These are phyloP conservation scores for Pythium folliculosum DNA, from an alignment of 352 stramenopile genomes.

Conservation along the genomic window DNA sequence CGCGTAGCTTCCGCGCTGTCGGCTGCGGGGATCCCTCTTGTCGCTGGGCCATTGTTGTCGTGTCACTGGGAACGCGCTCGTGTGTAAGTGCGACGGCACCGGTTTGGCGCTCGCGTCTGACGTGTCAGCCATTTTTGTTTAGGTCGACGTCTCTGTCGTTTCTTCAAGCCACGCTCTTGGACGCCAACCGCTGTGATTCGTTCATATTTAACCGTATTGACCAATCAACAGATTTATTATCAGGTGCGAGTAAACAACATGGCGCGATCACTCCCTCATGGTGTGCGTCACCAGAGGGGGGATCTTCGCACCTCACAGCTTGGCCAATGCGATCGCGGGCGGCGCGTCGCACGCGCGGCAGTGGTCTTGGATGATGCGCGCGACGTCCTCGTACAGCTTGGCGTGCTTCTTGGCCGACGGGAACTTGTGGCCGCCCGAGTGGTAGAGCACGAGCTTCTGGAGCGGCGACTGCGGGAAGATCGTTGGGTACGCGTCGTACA, in stretches of 20 bases:
- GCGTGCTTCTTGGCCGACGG: conserved; percentile 52
- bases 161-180: conserved; percentile 2
- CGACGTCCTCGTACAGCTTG: conserved; percentile 34
- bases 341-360: conserved; percentile 18
- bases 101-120: not conserved
- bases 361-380: conserved; percentile 26
- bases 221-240: conserved; percentile 3
- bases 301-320: conserved; percentile 2
- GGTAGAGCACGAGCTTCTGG: conserved; percentile 36
- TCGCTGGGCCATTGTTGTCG: not conserved
- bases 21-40: not conserved
- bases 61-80: not conserved
- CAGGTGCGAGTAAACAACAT: conserved; percentile 2
- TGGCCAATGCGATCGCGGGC: not conserved
- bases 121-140: conserved; percentile 1
- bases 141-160: conserved; percentile 4
- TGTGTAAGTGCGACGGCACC: not conserved
- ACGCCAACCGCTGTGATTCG: not conserved
- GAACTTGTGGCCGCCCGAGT: conserved; percentile 64
- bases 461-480: conserved; percentile 19
- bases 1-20: conserved; percentile 25
- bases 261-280: not conserved
- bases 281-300: too few species aligned
- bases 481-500: conserved; percentile 37
- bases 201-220: not conserved